These are phyloP conservation scores for Pulveroboletus frians DNA, from an alignment of 768 basidiomycete species.

Conservation along the genomic window DNA sequence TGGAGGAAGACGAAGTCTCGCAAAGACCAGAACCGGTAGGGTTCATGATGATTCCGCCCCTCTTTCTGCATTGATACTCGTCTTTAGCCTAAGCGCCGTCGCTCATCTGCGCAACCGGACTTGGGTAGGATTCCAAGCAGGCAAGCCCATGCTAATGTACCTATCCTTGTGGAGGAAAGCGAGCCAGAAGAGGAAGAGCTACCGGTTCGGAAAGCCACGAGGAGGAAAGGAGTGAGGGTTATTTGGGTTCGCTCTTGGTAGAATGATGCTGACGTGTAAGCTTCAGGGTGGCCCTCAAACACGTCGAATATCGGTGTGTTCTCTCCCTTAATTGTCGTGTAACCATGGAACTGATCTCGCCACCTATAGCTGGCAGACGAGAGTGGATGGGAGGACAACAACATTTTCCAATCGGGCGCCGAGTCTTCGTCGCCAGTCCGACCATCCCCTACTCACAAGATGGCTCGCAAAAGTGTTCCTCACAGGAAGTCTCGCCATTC, in stretches of 20 bases:
- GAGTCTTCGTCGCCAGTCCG: slow-evolving; percentile 78
- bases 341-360: slow-evolving; percentile 5
- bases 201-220: slow-evolving; percentile 54
- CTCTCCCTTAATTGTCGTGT: slow-evolving; percentile 15
- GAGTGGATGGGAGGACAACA: slow-evolving; percentile 88
- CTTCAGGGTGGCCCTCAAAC: slow-evolving; percentile 44
- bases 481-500: slow-evolving; percentile 61
- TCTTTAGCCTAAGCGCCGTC: slow-evolving; percentile 66
- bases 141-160: slow-evolving; percentile 34
- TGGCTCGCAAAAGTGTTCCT: slow-evolving; percentile 35
- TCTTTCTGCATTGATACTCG: slow-evolving; percentile 13
- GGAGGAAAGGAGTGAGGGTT: slow-evolving; percentile 51
- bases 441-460: slow-evolving; percentile 50
- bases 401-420: slow-evolving; percentile 85
- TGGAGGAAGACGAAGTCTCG: slow-evolving; percentile 39
- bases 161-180: slow-evolving; percentile 62
- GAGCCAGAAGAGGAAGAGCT: slow-evolving; percentile 65
- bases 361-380: slow-evolving; percentile 44
- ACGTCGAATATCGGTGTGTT: slow-evolving; percentile 51
- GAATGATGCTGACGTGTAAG: slow-evolving; percentile 25
- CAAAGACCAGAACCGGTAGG: slow-evolving; percentile 55
- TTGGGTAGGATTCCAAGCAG: slow-evolving; percentile 47
- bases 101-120: slow-evolving; percentile 73
- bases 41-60: slow-evolving; percentile 5
- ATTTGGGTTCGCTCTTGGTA: background rate